Evolutionary conservation across 2,329 filamentous ascomycete species (phyloP), one percentile per base, ranked within the genome.

Genomic region (Alternaria hordeiaustralica): DNA sequence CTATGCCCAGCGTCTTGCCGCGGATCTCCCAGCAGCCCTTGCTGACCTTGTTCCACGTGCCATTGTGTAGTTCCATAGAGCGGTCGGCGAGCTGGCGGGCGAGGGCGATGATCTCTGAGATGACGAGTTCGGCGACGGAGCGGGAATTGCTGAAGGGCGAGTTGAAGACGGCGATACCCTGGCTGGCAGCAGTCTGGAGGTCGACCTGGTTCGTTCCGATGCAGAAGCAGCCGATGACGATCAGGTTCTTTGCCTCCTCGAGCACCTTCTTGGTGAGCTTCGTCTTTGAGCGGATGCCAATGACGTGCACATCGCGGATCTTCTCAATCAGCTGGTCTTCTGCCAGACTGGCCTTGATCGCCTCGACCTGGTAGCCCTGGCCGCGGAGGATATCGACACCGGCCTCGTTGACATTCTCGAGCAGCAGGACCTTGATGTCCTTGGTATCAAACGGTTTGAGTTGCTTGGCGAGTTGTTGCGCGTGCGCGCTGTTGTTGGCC

Each of bases 1-100:
- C 89, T 75, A 99, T 98, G 66, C 92, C 96, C 57, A 99, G 87
- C 46, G 95, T 98, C 87, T 99, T 99, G 79, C 96, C 96, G 74
- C 96, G 90, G 74, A 98, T 94, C 81, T 99, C 96, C 96, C 96
- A 98, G 87, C 96, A 99, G 78, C 92, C 94, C 75, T 88, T 87
- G 84, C 94, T 97, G 76, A 98, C 94, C 85, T 99, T 99, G 82
- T 98, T 98, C 96, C 96, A 99, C 46, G 89, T 93, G 61, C 96
- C 96, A 61, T 88, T 88, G 85, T 99, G 96, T 87, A 99, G 89
- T 84, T 99, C 96, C 75, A 88, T 93, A 66, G 93, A 97, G 72
- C 96, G 92, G 81, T 99, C 96, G 66, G 93, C 91, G 33, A 99
- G 86, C 82, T 99, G 96, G 63, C 96, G 91, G 21, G 96, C 96